These are phyloP conservation scores for Podospora anserina DNA, from an alignment of 495 filamentous ascomycete genomes.

Conservation along the genomic window DNA sequence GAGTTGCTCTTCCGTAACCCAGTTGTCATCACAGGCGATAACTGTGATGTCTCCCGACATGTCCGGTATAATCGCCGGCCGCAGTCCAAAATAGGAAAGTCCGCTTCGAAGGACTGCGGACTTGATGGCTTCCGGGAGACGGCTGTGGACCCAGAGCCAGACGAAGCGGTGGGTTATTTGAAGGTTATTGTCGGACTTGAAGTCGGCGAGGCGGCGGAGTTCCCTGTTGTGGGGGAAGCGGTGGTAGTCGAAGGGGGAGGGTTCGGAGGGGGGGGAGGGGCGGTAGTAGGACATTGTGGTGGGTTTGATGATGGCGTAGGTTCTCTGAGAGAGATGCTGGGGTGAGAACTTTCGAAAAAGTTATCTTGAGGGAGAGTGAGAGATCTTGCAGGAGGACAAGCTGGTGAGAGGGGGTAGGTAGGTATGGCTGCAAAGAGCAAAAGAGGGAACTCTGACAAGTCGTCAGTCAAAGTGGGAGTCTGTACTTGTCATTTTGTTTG, in stretches of 20 bases:
- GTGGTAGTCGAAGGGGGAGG: neutral
- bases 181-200: neutral
- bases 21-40: neutral
- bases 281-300: neutral
- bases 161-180: neutral
- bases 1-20: neutral
- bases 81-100: neutral
- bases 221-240: neutral
- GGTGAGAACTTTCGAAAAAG: no score
- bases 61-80: neutral
- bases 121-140: neutral
- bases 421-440: no score
- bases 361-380: no score
- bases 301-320: neutral
- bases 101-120: neutral
- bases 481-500: neutral
- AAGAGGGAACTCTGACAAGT: no score
- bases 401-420: no score
- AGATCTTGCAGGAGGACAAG: no score
- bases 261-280: neutral
- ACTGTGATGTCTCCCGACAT: neutral
- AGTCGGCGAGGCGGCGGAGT: neutral
- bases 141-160: neutral
- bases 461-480: neutral
- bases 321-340: no score